Evolutionary conservation across 495 filamentous ascomycete genomes (phyloP).

Genomic region (Chaetomium fimeti): DNA sequence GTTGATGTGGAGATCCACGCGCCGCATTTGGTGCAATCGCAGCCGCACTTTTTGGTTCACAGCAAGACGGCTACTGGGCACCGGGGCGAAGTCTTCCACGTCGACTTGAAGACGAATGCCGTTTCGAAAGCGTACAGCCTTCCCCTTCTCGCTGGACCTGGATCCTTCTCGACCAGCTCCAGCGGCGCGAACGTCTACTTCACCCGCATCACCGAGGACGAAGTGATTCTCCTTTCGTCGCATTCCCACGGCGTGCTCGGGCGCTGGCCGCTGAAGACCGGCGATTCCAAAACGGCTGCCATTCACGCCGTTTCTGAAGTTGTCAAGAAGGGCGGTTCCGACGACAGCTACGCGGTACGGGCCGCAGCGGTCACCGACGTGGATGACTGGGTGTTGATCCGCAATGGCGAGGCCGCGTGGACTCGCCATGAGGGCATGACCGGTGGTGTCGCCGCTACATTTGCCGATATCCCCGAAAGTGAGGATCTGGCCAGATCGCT

Average conservation of each 20-base stretch:
- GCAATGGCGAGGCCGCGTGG: constrained; percentile 80
- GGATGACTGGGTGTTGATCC: constrained; percentile 80
- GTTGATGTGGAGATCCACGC: constrained; percentile 70
- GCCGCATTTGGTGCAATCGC: constrained; percentile 63
- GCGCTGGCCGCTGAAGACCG: constrained; percentile 60
- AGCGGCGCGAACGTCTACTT: constrained; percentile 83
- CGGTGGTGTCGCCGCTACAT: constrained; percentile 70
- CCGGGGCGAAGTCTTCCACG: constrained; percentile 82
- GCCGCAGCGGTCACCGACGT: constrained; percentile 64
- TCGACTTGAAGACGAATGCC: constrained; percentile 63
- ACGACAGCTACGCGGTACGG: constrained; percentile 69
- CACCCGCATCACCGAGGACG: constrained; percentile 69
- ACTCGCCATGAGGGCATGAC: constrained; percentile 76
- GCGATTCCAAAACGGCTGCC: constrained; percentile 41
- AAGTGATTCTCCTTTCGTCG: constrained; percentile 72
- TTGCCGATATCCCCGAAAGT: constrained; percentile 68
- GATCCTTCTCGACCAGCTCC: constrained; percentile 76
- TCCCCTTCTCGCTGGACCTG: constrained; percentile 63
- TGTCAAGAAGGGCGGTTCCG: constrained; percentile 54
- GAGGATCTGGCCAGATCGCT: constrained; percentile 76
- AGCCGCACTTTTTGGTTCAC: constrained; percentile 81
- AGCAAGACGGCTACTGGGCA: constrained; percentile 67
- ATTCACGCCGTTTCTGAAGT: constrained; percentile 81
- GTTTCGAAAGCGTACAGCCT: constrained; percentile 74
- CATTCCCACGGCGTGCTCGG: constrained; percentile 70